A percentile compares a stretch with the other conserved stretches of the same genome.
Conservation (phyloP, 768 basidiomycete genomes). For the Xerocomus brunneocitrinus region DNA sequence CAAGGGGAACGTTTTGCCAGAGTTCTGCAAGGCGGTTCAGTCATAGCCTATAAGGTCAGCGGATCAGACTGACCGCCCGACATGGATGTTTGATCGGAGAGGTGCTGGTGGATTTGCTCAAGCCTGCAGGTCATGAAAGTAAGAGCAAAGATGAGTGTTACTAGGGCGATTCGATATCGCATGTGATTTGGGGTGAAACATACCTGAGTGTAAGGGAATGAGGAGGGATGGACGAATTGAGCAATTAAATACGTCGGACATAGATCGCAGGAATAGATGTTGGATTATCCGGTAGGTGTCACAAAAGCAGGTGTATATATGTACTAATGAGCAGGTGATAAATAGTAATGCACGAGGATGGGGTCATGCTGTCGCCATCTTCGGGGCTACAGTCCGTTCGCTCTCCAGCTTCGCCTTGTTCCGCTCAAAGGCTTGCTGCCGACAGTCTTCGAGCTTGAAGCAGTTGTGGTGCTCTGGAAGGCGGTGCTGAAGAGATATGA, state of each 20-base stretch:
- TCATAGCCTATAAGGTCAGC: background rate
- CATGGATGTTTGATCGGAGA: conserved; percentile 42
- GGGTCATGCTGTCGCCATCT: conserved; percentile 73
- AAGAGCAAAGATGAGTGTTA: background rate
- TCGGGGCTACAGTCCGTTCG: conserved; percentile 81
- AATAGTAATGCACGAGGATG: conserved; percentile 21
- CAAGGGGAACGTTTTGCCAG: conserved; percentile 75
- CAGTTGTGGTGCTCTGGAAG: conserved; percentile 87
- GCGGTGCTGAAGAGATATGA: conserved; percentile 56
- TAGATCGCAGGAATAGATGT: background rate
- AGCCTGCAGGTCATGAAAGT: conserved; percentile 52
- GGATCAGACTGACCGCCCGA: conserved; percentile 46
- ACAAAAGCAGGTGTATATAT: conserved; percentile 9
- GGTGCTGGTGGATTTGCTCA: conserved; percentile 54
- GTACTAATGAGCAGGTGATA: conserved; percentile 23
- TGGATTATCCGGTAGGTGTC: conserved; percentile 15
- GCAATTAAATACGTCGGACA: conserved; percentile 1
- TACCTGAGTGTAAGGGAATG: background rate
- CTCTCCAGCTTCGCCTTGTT: conserved; percentile 87
- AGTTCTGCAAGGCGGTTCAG: conserved; percentile 43
- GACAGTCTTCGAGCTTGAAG: conserved; percentile 76
- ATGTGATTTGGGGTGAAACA: conserved; percentile 17
- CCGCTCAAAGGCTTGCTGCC: conserved; percentile 81
- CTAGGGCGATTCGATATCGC: background rate
- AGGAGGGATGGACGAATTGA: background rate